Evolutionary conservation across 1,284 basidiomycete genomes (phyloP), one percentile per base, ranked within the genome.

Genomic region (Apiotrichum gracile): DNA sequence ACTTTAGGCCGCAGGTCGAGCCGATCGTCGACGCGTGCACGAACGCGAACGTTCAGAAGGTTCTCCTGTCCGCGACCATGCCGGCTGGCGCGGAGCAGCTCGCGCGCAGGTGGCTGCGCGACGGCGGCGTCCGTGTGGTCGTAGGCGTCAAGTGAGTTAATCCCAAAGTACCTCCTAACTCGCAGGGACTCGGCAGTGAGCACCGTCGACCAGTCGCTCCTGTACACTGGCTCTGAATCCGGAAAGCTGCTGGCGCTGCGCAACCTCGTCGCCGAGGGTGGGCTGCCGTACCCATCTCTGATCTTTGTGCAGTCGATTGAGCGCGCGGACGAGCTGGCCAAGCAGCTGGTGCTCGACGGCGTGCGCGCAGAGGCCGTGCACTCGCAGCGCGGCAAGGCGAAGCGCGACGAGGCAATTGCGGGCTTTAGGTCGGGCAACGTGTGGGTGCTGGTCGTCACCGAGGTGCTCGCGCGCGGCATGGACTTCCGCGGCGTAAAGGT

Each of bases 391-490:
- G 87, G 84, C 6, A 85, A 84, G 63, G 85, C 87, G 63, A 88
- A 94, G 72, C 82, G 94, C 42, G 90, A 94, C 62, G 85, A 90
- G 63, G 84, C 87, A 12, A 82, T 97, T 13, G 80, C 81, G 42
- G 83, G 86, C 21, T 97, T 98, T 83, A 84, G 88, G 42, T 80
- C 80, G 61, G 94, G 91, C 0, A 82, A 87, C 64, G 87, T 88
- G 57, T 97, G 92, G 92, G 82, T 92, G 25, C 83, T 97, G 80
- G 82, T 96, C 46, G 88, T 86, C 61, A 97, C 92, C 16, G 93
- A 97, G 69, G 88, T 96, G 35, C 87, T 96, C 85, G 91, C 91
- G 13, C 82, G 96, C 61, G 96, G 94, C 5, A 93, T 98, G 84
- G 94, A 98, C 70, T 97, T 98, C 78, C 88, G 89, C 71, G 92